phyloP scores from a whole-genome alignment of 331 rosid genomes.

The Arachis monticola region DNA sequence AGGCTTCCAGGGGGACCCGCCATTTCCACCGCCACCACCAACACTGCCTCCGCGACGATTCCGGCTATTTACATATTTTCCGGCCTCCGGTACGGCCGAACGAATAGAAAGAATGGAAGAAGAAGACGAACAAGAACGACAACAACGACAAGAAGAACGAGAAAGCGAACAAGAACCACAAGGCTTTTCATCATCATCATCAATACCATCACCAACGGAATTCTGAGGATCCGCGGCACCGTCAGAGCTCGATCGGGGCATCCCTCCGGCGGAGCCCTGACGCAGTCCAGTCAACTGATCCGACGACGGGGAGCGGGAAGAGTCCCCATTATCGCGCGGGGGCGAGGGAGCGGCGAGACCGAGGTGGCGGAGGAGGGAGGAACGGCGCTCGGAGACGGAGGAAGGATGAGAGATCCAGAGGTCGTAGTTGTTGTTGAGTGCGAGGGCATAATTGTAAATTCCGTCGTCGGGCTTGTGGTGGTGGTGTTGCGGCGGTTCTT shows the following conservation, averaged over 20 bases:
- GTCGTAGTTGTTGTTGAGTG: conserved; percentile 64
- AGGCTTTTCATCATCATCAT: conserved; percentile 11
- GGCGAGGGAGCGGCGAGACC: conserved; percentile 61
- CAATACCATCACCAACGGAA: conserved; percentile 24
- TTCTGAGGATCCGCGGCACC: conserved; percentile 42
- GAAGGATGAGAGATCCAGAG: conserved; percentile 95
- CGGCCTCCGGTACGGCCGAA: conserved; percentile 41
- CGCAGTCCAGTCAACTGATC: conserved; percentile 48
- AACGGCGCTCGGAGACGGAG: conserved; percentile 90
- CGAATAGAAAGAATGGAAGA: conserved; percentile 61
- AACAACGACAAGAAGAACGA: conserved; percentile 25
- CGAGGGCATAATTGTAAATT: conserved; percentile 54
- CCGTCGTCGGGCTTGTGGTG: neutral
- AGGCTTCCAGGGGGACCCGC: conserved; percentile 61
- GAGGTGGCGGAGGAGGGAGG: conserved; percentile 69
- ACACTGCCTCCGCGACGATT: conserved; percentile 13
- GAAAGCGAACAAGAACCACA: conserved; percentile 16
- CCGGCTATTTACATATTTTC: conserved; percentile 58
- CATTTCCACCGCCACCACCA: conserved; percentile 7
- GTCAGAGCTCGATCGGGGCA: conserved; percentile 73
- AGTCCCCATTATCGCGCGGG: conserved; percentile 42
- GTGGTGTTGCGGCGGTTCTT: conserved; percentile 2
- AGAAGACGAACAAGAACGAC: conserved; percentile 42
- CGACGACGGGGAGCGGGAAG: conserved; percentile 55
- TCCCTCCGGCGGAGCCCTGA: conserved; percentile 25